Base-by-base conservation (phyloP, 1,139 yeast species). In the Debaryomycetaceae sp. region DNA sequence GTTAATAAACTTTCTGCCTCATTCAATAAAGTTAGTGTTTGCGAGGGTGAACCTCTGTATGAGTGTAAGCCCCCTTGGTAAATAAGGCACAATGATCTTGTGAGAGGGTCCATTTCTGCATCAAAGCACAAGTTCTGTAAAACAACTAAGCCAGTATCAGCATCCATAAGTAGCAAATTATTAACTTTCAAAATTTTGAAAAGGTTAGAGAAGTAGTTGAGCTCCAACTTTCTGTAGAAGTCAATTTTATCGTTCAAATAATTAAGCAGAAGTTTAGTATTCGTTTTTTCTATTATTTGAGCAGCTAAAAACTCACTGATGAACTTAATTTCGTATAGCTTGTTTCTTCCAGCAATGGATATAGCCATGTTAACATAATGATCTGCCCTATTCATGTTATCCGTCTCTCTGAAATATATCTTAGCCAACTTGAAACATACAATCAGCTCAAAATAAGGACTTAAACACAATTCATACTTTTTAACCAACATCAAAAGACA, bases 321-420 rank as follows among this genome's bases (percentile, higher is more conserved):
- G 18, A 69, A 55, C 35, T 56, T 54, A 16, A 57, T 37, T 3
- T 41, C 41, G 1, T 41, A 26, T n/a, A 59, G 42, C 17, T 50
- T 45, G 43, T 59, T 63, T 38, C 74, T 55, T 9, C 54, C 48
- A 5, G 76, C 59, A 4, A 74, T 46, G 1, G 60, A 48, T 2
- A 72, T 52, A 2, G 78, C 75, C 42, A 56, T 58, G 34, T 57
- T 59, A n/a, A 67, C 58, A 40, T 65, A 67, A 2, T 59, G 63
- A 24, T 70, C 72, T 0, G 81, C 79, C 19, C 56, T 46, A 30
- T 63, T 64, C 11, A 56, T 44, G 41, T 67, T 65, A 11, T 56
- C 57, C 0, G 80, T 75, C 42, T 77, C 81, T 17, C 49, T 46
- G 34, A 63, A 61, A 41, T 70, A 62, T 2, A 74, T 38, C 14